A percentile compares a stretch with the other conserved stretches of the same genome.
Conservation (phyloP, 2,329 filamentous ascomycete genomes). For the Calonectria pseudoturangicola region DNA sequence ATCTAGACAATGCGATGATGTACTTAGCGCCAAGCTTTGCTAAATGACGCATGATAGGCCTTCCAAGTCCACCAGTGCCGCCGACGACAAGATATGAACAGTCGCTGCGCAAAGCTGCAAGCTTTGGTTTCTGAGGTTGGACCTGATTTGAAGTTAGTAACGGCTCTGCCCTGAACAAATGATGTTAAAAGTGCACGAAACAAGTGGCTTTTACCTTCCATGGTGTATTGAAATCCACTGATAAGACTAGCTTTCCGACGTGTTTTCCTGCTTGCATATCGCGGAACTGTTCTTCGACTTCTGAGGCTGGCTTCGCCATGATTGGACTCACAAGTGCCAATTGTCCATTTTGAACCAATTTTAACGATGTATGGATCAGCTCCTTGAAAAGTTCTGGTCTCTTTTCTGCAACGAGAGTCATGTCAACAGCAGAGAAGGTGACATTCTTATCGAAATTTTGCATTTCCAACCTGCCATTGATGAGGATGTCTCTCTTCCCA, state of each 20-base stretch:
- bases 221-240: neutral
- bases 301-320: neutral
- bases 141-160: neutral
- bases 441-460: slow-evolving; percentile 1
- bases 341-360: neutral
- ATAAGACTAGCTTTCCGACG: neutral
- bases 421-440: neutral
- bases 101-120: neutral
- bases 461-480: neutral
- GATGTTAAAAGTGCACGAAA: neutral
- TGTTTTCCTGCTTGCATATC: neutral
- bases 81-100: slow-evolving; percentile 4
- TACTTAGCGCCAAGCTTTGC: neutral
- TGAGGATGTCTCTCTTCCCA: neutral
- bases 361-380: neutral
- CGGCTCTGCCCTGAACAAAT: too few species aligned
- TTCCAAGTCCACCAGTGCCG: neutral
- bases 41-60: neutral
- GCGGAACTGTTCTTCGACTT: neutral
- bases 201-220: neutral
- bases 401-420: neutral
- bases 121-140: neutral
- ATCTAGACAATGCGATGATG: neutral
- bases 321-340: neutral
- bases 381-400: neutral